These are phyloP conservation scores for Stramenopiles sp. DNA, from an alignment of 352 stramenopile genomes.

Conservation along the genomic window DNA sequence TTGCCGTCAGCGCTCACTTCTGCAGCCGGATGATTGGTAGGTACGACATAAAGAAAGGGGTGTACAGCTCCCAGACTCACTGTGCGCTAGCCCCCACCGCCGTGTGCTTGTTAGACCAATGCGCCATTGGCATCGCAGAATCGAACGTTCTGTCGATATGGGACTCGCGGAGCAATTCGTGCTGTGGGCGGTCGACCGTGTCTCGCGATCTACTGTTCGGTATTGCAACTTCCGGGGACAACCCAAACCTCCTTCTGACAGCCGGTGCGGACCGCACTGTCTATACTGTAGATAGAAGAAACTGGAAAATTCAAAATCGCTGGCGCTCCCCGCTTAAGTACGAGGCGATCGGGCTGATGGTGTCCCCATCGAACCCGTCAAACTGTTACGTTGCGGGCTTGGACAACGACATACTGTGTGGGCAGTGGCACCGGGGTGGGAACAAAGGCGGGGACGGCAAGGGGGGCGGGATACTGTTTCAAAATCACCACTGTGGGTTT, in stretches of 20 bases:
- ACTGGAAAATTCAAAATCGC: neutral
- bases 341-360: neutral
- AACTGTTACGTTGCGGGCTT: neutral
- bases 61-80: neutral
- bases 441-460: neutral
- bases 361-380: neutral
- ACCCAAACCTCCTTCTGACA: neutral
- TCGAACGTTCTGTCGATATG: neutral
- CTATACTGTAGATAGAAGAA: constrained; percentile 1
- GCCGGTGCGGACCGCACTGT: neutral
- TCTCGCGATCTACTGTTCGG: neutral
- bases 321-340: constrained; percentile 5
- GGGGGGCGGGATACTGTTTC: neutral
- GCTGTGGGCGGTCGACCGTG: neutral
- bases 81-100: neutral
- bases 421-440: neutral
- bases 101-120: neutral
- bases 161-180: neutral
- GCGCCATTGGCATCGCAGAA: neutral
- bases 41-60: neutral
- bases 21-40: neutral
- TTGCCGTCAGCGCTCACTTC: neutral
- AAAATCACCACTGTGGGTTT: constrained; percentile 13
- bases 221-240: neutral
- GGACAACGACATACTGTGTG: constrained; percentile 10